Conservation (phyloP, 78 protist genomes). For the Carpediemonas membranifera region DNA sequence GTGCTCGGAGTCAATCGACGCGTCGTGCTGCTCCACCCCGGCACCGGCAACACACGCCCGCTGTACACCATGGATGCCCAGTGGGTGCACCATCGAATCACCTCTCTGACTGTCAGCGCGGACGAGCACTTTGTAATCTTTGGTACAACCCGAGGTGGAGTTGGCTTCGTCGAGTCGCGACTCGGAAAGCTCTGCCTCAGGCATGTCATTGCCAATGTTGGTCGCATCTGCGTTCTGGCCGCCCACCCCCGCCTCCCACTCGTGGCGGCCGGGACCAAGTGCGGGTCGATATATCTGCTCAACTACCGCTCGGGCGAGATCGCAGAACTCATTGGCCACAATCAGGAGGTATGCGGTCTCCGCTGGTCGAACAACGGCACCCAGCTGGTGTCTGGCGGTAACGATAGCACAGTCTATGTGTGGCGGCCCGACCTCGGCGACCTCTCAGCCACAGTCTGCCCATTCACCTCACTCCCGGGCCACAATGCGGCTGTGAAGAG, state of each 20-base stretch:
- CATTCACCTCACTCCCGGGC: background rate
- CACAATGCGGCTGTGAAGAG: conserved; percentile 15
- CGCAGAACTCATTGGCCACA: no score
- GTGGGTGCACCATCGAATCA: no score
- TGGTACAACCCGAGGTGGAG: no score
- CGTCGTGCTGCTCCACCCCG: background rate
- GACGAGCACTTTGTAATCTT: no score
- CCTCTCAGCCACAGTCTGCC: background rate
- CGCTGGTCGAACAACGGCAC: conserved; percentile 25
- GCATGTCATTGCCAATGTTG: background rate
- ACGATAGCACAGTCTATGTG: conserved; percentile 24
- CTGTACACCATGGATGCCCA: no score
- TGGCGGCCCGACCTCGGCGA: conserved; percentile 13
- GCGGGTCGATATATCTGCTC: no score
- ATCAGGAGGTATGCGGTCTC: conserved; percentile 43
- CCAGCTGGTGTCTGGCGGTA: conserved; percentile 31
- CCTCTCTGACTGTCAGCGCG: no score
- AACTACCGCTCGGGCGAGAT: no score
- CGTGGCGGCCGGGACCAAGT: no score
- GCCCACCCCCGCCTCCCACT: background rate
- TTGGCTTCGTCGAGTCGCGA: no score
- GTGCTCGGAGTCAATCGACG: background rate
- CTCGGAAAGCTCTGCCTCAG: background rate
- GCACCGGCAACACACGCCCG: background rate
- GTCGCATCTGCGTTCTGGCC: background rate